Evolutionary conservation across 345 rosid genomes (phyloP).

Genomic region (Ailanthus altissimus): DNA sequence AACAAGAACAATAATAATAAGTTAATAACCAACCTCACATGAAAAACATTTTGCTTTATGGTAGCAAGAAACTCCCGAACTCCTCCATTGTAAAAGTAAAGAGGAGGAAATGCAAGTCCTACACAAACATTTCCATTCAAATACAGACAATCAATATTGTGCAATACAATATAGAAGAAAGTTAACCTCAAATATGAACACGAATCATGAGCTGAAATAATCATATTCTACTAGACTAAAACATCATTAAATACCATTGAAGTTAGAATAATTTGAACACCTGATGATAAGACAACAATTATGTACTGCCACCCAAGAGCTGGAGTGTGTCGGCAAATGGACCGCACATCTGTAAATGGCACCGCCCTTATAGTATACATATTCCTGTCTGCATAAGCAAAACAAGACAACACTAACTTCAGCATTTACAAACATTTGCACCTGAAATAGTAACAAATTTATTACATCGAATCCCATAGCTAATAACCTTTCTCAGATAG

Average conservation of each 20-base stretch:
- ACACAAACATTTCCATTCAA: conserved; percentile 32
- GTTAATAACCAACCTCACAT: conserved; percentile 82
- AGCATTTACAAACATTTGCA: conserved; percentile 10
- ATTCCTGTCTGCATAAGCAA: conserved; percentile 60
- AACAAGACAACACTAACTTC: conserved; percentile 15
- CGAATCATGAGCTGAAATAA: background rate
- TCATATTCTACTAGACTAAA: background rate
- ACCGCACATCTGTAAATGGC: conserved; percentile 78
- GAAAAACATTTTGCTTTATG: conserved; percentile 76
- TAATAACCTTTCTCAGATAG: conserved; percentile 78
- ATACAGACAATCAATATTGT: background rate
- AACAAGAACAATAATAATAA: background rate
- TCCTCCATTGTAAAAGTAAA: conserved; percentile 94
- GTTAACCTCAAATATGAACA: background rate
- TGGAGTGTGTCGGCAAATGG: conserved; percentile 84
- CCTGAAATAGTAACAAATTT: background rate
- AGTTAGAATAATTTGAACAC: conserved; percentile 31
- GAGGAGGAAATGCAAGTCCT: conserved; percentile 94
- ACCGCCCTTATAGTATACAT: conserved; percentile 84
- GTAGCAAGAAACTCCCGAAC: conserved; percentile 84
- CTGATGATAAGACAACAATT: conserved; percentile 85
- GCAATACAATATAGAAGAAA: background rate
- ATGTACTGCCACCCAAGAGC: conserved; percentile 97
- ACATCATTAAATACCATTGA: background rate
- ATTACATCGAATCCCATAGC: background rate